phyloP scores from a whole-genome alignment of 495 filamentous ascomycete genomes.

The Hyaloscypha variabilis region DNA sequence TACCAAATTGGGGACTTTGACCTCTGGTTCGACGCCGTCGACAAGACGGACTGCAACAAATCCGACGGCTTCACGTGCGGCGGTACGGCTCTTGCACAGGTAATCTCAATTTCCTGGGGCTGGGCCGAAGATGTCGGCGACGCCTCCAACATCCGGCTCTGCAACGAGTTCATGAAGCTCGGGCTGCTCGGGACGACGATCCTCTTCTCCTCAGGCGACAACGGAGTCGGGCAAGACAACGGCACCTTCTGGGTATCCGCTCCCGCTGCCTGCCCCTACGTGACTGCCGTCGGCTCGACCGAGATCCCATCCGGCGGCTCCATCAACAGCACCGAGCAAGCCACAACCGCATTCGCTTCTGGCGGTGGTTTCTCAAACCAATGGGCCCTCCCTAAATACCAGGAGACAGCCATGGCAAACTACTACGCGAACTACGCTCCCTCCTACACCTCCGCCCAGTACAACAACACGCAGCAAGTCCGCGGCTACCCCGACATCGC shows the following conservation, averaged over 20 bases:
- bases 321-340: slow-evolving; percentile 37
- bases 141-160: slow-evolving; percentile 19
- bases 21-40: slow-evolving; percentile 1
- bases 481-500: slow-evolving; percentile 40
- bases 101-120: slow-evolving; percentile 11
- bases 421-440: slow-evolving; percentile 33
- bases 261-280: slow-evolving; percentile 47
- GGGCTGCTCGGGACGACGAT: slow-evolving; percentile 43
- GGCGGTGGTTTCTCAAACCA: slow-evolving; percentile 54
- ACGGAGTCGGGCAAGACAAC: slow-evolving; percentile 42
- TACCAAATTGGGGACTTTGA: not conserved
- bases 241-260: slow-evolving; percentile 38
- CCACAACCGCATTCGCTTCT: slow-evolving; percentile 19
- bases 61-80: slow-evolving; percentile 1
- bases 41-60: not conserved
- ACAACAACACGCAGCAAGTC: slow-evolving; percentile 38
- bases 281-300: slow-evolving; percentile 49
- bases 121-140: slow-evolving; percentile 35
- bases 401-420: slow-evolving; percentile 26
- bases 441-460: slow-evolving; percentile 18
- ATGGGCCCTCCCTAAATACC: slow-evolving; percentile 42
- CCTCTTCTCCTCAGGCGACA: slow-evolving; percentile 41
- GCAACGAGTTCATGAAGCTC: slow-evolving; percentile 38
- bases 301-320: slow-evolving; percentile 35
- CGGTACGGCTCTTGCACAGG: slow-evolving; percentile 1